These are phyloP conservation scores for Salix brachista DNA, from an alignment of 345 rosid species.

Conservation along the genomic window DNA sequence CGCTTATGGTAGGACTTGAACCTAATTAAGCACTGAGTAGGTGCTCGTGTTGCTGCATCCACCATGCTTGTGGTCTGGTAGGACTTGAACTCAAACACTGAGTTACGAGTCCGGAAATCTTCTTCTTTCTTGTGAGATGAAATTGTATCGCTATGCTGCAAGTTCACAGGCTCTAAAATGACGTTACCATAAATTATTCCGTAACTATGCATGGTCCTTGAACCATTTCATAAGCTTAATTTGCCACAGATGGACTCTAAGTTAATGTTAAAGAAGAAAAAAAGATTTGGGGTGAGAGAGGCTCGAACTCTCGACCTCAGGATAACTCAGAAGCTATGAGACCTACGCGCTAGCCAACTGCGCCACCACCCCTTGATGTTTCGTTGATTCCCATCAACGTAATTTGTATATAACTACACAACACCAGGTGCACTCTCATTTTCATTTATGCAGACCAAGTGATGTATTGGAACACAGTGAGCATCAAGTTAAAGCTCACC, in stretches of 20 bases:
- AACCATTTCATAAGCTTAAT: no score
- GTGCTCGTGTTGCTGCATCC: no score
- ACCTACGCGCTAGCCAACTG: slow-evolving; percentile 56
- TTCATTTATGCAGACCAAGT: no score
- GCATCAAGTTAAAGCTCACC: no score
- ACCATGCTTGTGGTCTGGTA: neutral
- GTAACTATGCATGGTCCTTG: neutral
- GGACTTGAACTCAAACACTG: neutral
- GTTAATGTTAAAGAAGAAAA: neutral
- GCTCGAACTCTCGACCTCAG: slow-evolving; percentile 55
- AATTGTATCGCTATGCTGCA: no score
- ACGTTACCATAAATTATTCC: no score
- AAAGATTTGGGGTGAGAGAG: slow-evolving; percentile 28
- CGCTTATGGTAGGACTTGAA: no score
- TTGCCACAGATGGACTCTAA: no score
- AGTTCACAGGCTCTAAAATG: neutral
- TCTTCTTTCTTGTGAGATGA: neutral
- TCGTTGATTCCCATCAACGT: rapidly evolving
- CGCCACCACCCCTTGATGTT: slow-evolving; percentile 37
- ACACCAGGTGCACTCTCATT: no score
- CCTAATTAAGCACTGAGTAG: no score
- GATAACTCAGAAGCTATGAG: slow-evolving; percentile 37
- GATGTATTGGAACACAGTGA: no score
- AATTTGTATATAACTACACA: rapidly evolving
- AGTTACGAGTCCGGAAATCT: no score